Conservation (phyloP, 805 yeast species). For the Saturnispora sanitii region DNA sequence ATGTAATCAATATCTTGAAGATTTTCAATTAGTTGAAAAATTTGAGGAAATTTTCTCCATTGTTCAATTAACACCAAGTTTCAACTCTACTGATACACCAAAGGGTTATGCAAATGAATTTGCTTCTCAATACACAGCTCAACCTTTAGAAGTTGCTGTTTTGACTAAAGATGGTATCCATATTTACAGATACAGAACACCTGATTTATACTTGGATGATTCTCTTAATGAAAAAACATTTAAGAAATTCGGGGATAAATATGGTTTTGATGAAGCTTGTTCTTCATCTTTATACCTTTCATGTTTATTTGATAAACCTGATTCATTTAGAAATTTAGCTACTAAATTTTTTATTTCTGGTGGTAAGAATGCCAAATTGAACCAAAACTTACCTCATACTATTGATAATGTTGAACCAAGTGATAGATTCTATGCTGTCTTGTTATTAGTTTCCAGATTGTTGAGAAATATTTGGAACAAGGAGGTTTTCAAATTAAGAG, state of each 20-base stretch:
- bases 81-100: constrained; percentile 65
- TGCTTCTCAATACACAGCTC: constrained; percentile 72
- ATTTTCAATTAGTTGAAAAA: constrained; percentile 62
- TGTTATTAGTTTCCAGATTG: constrained; percentile 66
- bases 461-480: constrained; percentile 72
- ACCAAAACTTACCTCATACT: constrained; percentile 29
- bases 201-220: constrained; percentile 63
- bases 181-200: constrained; percentile 67
- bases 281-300: constrained; percentile 80
- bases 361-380: constrained; percentile 41
- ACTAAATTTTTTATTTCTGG: constrained; percentile 43
- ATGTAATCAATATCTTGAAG: constrained; percentile 63
- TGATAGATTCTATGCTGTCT: constrained; percentile 84
- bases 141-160: constrained; percentile 66
- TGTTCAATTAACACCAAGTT: constrained; percentile 56
- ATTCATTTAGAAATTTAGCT: constrained; percentile 35
- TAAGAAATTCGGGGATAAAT: constrained; percentile 59
- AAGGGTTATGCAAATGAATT: constrained; percentile 77
- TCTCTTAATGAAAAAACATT: constrained; percentile 56
- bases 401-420: constrained; percentile 77
- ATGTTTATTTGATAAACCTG: constrained; percentile 60
- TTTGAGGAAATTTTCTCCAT: constrained; percentile 56
- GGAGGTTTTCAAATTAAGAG: constrained; percentile 44
- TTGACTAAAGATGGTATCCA: constrained; percentile 73
- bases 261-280: constrained; percentile 85